phyloP scores from a whole-genome alignment of 1,139 yeast genomes.

The Magnusiomyces tetraspermus region DNA sequence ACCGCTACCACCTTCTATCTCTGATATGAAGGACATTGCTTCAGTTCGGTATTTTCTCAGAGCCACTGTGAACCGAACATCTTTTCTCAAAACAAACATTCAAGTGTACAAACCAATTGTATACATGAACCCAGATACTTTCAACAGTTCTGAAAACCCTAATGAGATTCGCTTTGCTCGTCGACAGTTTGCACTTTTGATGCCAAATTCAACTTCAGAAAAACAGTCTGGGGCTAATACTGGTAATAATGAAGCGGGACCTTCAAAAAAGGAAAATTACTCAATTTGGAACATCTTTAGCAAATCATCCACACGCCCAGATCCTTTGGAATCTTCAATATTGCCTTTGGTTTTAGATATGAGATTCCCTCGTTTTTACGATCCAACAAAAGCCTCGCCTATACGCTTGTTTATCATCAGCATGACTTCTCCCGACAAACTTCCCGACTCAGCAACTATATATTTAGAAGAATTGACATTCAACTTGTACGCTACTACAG shows the following conservation, averaged over 20 bases:
- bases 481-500: conserved; percentile 23
- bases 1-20: conserved; percentile 50
- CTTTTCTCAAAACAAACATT: conserved; percentile 40
- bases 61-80: conserved; percentile 46
- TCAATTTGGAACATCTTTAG: background rate
- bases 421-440: conserved; percentile 16
- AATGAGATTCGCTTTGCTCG: conserved; percentile 25
- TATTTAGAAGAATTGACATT: conserved; percentile 21
- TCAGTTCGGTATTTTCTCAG: conserved; percentile 43
- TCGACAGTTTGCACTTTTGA: conserved; percentile 16
- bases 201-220: background rate
- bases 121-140: conserved; percentile 37
- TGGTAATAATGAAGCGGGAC: too few relatives aligned
- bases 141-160: conserved; percentile 6
- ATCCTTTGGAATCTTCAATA: background rate
- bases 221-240: too few relatives aligned
- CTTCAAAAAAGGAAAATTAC: background rate
- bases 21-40: conserved; percentile 41
- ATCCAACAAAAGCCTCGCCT: conserved; percentile 23
- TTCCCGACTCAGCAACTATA: conserved; percentile 10
- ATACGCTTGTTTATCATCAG: conserved; percentile 21
- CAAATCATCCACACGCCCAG: background rate
- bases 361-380: conserved; percentile 21
- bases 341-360: conserved; percentile 23
- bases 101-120: conserved; percentile 42